Evolutionary conservation across 2,329 filamentous ascomycete genomes (phyloP).

Genomic region (Colletotrichum sp.): DNA sequence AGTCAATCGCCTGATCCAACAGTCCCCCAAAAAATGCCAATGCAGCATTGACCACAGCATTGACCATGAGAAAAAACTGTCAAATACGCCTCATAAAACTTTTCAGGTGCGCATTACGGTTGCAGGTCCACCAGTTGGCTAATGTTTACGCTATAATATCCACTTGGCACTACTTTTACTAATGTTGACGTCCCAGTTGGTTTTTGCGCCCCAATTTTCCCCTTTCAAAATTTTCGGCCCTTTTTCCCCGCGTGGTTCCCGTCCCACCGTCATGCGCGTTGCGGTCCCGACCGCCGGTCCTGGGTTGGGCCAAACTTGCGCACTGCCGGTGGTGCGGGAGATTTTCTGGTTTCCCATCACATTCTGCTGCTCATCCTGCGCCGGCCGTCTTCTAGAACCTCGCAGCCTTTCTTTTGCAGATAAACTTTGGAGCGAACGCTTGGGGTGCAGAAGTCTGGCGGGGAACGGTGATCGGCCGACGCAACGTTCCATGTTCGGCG

Average conservation of each 20-base stretch:
- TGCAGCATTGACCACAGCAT: neutral
- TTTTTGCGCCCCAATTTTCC: neutral
- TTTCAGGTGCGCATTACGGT: conserved; percentile 1
- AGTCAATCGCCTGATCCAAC: neutral
- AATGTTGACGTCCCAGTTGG: conserved; percentile 6
- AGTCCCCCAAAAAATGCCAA: neutral
- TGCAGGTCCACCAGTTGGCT: conserved; percentile 12
- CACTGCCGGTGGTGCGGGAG: neutral
- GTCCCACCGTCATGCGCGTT: neutral
- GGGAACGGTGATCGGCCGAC: neutral
- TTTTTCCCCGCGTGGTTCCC: conserved; percentile 15
- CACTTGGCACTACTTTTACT: conserved; percentile 4
- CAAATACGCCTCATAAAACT: conserved; percentile 9
- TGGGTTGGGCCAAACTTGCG: neutral
- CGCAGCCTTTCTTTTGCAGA: neutral
- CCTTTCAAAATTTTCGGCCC: conserved; percentile 1
- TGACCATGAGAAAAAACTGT: neutral
- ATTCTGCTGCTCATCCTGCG: neutral
- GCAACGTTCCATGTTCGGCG: conserved; percentile 8
- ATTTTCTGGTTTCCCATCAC: neutral
- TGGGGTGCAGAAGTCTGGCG: neutral
- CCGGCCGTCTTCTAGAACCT: neutral
- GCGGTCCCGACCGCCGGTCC: neutral
- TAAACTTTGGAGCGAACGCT: neutral
- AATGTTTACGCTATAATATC: conserved; percentile 17